Conservation (phyloP, 106 monocot genomes). For the Platanthera zijinensis region DNA sequence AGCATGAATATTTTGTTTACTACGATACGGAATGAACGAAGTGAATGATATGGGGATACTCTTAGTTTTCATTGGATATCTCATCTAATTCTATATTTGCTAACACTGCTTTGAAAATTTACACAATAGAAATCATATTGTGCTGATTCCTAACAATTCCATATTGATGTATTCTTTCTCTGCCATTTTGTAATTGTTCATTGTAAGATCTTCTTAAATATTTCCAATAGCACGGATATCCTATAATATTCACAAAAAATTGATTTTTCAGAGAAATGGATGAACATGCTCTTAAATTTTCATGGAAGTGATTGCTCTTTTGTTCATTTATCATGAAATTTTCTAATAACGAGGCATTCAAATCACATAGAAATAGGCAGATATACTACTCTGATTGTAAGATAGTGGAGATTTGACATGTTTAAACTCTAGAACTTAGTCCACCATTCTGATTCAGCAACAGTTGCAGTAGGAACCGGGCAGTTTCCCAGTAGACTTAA, state of each 20-base stretch:
- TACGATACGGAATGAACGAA: no score
- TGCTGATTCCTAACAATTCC: no score
- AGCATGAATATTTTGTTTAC: no score
- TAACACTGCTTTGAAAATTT: no score
- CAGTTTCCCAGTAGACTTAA: constrained; percentile 16
- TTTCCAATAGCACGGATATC: not conserved
- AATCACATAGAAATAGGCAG: not conserved
- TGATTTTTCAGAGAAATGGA: not conserved
- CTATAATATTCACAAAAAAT: not conserved
- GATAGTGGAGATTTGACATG: not conserved
- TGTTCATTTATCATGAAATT: not conserved
- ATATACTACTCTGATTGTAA: not conserved
- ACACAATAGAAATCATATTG: no score
- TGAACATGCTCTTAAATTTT: not conserved
- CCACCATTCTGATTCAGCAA: constrained; percentile 6
- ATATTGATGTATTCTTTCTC: no score
- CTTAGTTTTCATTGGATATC: no score
- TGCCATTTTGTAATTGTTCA: no score
- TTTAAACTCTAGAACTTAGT: not conserved
- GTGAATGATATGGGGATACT: no score
- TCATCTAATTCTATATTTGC: no score
- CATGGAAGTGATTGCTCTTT: not conserved
- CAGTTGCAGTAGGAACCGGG: constrained; percentile 4
- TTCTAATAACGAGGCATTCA: not conserved
- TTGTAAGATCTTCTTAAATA: not conserved